These are phyloP conservation scores for Gracilaria caudata DNA, from an alignment of 23 red algal genomes.

Conservation along the genomic window DNA sequence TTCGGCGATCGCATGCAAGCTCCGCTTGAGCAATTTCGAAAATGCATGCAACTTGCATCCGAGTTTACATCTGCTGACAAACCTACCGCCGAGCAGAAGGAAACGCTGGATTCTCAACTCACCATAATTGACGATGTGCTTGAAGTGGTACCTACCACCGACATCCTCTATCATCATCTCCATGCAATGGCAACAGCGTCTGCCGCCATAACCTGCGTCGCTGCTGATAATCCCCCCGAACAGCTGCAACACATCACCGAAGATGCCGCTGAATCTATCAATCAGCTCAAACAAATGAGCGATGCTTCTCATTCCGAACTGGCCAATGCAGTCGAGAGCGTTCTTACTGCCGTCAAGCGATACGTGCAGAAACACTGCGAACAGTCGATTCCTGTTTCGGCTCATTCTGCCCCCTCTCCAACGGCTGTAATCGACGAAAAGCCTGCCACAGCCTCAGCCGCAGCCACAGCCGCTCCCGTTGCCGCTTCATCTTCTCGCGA, in stretches of 20 bases:
- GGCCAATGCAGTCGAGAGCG: constrained; percentile 20
- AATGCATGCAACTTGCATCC: constrained; percentile 15
- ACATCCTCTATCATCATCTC: constrained; percentile 60
- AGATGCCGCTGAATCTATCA: constrained; percentile 9
- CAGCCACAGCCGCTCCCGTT: too few species aligned
- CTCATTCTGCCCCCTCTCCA: background rate
- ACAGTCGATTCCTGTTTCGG: constrained; percentile 1
- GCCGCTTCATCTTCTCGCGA: constrained; percentile 3
- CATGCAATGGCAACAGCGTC: constrained; percentile 12
- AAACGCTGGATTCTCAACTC: constrained; percentile 31
- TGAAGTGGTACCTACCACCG: constrained; percentile 23
- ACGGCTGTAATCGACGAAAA: constrained; percentile 3
- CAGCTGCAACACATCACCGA: constrained; percentile 18
- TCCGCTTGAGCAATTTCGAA: constrained; percentile 37
- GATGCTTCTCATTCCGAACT: constrained; percentile 40
- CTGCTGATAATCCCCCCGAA: constrained; percentile 41
- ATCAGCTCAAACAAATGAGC: constrained; percentile 21
- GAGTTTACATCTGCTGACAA: constrained; percentile 23
- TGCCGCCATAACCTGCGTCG: constrained; percentile 35
- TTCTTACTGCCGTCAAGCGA: constrained; percentile 2
- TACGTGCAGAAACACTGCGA: constrained; percentile 35
- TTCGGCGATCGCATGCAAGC: constrained; percentile 56
- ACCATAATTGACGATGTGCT: constrained; percentile 37
- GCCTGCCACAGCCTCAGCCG: too few species aligned
- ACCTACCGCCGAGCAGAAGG: constrained; percentile 12